A percentile compares a stretch with the other conserved stretches of the same genome.
These are phyloP conservation scores for Annulohypoxylon moriforme DNA, from an alignment of 495 filamentous ascomycete species.

Conservation along the genomic window DNA sequence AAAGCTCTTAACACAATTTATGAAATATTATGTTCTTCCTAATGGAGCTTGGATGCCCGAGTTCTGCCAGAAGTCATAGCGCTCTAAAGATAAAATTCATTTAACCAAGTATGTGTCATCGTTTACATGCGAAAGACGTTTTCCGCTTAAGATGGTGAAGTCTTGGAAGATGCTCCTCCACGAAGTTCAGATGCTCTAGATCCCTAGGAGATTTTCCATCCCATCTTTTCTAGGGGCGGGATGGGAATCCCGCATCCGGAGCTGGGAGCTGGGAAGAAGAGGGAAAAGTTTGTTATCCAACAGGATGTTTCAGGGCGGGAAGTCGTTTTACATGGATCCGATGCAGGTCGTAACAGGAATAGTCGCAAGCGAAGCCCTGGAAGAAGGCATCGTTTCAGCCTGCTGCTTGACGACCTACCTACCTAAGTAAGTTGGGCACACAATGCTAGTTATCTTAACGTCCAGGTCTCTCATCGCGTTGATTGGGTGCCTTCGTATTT, in stretches of 20 bases:
- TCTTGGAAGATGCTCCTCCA: neutral
- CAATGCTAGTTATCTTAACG: slow-evolving; percentile 5
- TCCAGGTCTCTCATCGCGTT: slow-evolving; percentile 4
- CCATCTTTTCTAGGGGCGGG: slow-evolving; percentile 31
- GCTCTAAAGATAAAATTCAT: neutral
- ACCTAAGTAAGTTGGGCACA: slow-evolving; percentile 24
- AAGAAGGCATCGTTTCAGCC: slow-evolving; percentile 26
- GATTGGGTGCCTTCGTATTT: slow-evolving; percentile 21
- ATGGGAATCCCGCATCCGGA: slow-evolving; percentile 31
- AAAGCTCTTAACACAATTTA: neutral
- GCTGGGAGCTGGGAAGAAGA: slow-evolving; percentile 8
- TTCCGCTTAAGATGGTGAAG: neutral
- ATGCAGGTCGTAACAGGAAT: slow-evolving; percentile 28
- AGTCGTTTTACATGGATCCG: slow-evolving; percentile 34
- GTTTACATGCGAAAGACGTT: neutral
- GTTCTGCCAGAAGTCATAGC: neutral
- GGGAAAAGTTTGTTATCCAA: slow-evolving; percentile 21
- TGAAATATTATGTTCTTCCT: neutral
- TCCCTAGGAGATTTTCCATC: slow-evolving; percentile 33
- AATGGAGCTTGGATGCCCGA: neutral
- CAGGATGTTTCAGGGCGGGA: slow-evolving; percentile 38
- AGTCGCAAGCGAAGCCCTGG: slow-evolving; percentile 22
- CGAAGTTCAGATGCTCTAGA: slow-evolving; percentile 8
- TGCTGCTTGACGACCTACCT: slow-evolving; percentile 3
- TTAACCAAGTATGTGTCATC: neutral